A percentile compares a stretch with the other conserved stretches of the same genome.
phyloP scores from a whole-genome alignment of 805 yeast genomes.

The Lipomyces anomalus region DNA sequence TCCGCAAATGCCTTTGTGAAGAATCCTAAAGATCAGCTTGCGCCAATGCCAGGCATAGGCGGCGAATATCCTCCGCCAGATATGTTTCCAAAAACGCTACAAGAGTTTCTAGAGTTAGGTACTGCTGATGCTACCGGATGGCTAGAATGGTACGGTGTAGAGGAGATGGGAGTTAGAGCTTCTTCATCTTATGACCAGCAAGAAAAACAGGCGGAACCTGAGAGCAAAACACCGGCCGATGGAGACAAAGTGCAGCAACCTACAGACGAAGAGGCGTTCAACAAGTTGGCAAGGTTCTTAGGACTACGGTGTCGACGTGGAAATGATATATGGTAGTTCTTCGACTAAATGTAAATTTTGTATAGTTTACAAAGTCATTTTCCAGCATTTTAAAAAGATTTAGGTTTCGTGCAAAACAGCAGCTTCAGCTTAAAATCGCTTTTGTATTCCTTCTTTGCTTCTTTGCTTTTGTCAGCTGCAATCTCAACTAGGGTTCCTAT shows the following conservation, averaged over 20 bases:
- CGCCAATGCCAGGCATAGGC: constrained; percentile 70
- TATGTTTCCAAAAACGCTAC: constrained; percentile 53
- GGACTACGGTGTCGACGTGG: constrained; percentile 10
- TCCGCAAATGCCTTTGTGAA: constrained; percentile 54
- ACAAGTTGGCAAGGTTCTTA: constrained; percentile 6
- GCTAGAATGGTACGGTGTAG: constrained; percentile 67
- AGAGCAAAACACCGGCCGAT: too few relatives aligned
- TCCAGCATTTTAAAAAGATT: too few relatives aligned
- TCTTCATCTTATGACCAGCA: too few relatives aligned
- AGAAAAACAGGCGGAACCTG: constrained; percentile 2
- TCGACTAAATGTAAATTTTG: not conserved
- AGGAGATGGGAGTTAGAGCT: too few relatives aligned
- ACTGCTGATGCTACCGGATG: constrained; percentile 47
- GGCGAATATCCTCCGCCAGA: constrained; percentile 58
- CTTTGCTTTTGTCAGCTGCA: too few relatives aligned
- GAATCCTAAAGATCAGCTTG: constrained; percentile 38
- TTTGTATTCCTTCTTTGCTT: too few relatives aligned
- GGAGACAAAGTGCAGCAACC: too few relatives aligned
- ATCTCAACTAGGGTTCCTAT: too few relatives aligned
- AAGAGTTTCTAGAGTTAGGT: constrained; percentile 45
- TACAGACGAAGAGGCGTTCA: constrained; percentile 1
- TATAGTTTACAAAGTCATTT: too few relatives aligned
- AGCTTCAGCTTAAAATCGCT: too few relatives aligned
- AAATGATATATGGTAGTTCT: constrained; percentile 13
- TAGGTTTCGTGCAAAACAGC: too few relatives aligned